Conservation (phyloP, 2,329 filamentous ascomycete species). For the Colletotrichum tropicicola region DNA sequence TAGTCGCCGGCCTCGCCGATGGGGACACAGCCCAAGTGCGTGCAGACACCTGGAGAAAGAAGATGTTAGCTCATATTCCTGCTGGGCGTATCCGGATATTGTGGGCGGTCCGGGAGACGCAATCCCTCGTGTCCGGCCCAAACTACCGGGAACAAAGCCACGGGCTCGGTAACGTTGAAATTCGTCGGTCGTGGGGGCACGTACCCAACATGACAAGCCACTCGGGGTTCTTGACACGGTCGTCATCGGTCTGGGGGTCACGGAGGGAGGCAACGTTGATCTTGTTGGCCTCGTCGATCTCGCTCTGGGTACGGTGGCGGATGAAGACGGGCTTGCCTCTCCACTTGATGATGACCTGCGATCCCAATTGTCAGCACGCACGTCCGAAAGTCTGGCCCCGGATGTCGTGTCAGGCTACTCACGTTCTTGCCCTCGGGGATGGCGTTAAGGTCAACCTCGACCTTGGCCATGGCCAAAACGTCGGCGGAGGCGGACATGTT, state of each 20-base stretch:
- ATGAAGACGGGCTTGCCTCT: constrained; percentile 99
- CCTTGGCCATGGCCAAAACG: constrained; percentile 98
- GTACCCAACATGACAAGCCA: constrained; percentile 98
- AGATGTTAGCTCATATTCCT: constrained; percentile 32
- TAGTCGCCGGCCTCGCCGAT: constrained; percentile 98
- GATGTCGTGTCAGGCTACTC: constrained; percentile 49
- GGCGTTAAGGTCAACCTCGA: constrained; percentile 90
- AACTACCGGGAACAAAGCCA: background rate
- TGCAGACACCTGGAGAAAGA: constrained; percentile 84
- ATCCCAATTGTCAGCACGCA: background rate
- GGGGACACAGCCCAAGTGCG: constrained; percentile 97
- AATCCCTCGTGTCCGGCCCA: background rate
- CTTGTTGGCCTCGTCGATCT: constrained; percentile 95
- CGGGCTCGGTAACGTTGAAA: background rate
- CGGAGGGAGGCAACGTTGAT: constrained; percentile 84
- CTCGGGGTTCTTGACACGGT: constrained; percentile 97
- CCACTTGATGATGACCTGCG: constrained; percentile 98
- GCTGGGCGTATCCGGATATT: background rate
- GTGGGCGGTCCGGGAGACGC: background rate
- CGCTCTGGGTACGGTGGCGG: constrained; percentile 91
- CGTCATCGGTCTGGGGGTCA: constrained; percentile 89
- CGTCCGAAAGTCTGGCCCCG: background rate
- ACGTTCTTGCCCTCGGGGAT: constrained; percentile 99
- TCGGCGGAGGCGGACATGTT: constrained; percentile 99
- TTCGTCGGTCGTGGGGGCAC: constrained; percentile 30